These are phyloP conservation scores for Batkoa obscura DNA, from an alignment of 371 early-diverging fungal genomes.

Conservation along the genomic window DNA sequence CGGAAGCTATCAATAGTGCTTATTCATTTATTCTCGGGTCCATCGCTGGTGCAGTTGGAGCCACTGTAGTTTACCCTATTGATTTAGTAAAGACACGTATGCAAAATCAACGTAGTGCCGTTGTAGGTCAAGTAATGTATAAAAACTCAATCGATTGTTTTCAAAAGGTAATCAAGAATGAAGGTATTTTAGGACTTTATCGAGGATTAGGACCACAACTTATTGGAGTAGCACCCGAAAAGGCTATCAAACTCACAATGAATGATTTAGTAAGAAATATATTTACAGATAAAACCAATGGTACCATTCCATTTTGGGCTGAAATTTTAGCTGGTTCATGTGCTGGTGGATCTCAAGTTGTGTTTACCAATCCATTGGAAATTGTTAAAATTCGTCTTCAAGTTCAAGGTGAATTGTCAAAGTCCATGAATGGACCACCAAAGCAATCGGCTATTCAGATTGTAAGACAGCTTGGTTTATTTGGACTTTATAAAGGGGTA, in stretches of 20 bases:
- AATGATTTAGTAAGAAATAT: slow-evolving; percentile 80
- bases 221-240: slow-evolving; percentile 72
- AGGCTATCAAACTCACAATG: slow-evolving; percentile 94
- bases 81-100: slow-evolving; percentile 95
- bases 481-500: slow-evolving; percentile 90
- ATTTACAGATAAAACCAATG: slow-evolving; percentile 35
- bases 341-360: slow-evolving; percentile 87
- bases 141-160: slow-evolving; percentile 64
- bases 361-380: slow-evolving; percentile 63
- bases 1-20: slow-evolving; percentile 20
- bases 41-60: slow-evolving; percentile 90
- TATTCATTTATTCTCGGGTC: slow-evolving; percentile 73
- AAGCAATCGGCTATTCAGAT: slow-evolving; percentile 70
- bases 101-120: slow-evolving; percentile 90
- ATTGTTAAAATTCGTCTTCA: slow-evolving; percentile 97
- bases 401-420: slow-evolving; percentile 56
- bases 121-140: slow-evolving; percentile 82
- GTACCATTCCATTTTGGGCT: slow-evolving; percentile 37
- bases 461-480: slow-evolving; percentile 74
- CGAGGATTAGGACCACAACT: slow-evolving; percentile 93
- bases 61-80: slow-evolving; percentile 90
- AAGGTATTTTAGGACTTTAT: slow-evolving; percentile 81
- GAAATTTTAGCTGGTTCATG: slow-evolving; percentile 77
- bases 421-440: slow-evolving; percentile 27
- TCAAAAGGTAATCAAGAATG: slow-evolving; percentile 78